phyloP scores from a whole-genome alignment of 1,284 basidiomycete genomes.

The Cerioporus squamosus region DNA sequence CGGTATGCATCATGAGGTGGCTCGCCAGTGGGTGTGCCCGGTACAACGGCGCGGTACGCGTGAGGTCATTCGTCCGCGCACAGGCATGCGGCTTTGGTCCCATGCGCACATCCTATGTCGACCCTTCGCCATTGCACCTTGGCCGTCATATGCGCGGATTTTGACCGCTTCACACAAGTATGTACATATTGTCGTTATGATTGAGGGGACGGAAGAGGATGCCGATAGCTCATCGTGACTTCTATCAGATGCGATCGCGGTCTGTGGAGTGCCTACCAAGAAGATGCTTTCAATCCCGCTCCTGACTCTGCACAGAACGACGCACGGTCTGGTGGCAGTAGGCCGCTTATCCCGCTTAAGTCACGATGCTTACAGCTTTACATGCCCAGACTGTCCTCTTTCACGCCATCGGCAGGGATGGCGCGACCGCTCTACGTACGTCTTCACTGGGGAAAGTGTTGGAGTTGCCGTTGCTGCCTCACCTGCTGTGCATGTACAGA shows the following conservation, averaged over 20 bases:
- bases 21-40: slow-evolving; percentile 1
- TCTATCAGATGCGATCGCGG: slow-evolving; percentile 1
- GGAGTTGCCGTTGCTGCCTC: slow-evolving; percentile 1
- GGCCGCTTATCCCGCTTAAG: not conserved
- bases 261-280: not conserved
- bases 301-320: not conserved
- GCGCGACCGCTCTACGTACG: not conserved
- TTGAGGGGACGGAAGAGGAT: not conserved
- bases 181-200: not conserved
- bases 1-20: not conserved
- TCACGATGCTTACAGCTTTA: not conserved
- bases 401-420: not conserved
- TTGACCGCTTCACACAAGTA: not conserved
- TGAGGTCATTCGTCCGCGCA: not conserved
- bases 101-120: not conserved
- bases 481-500: slow-evolving; percentile 4
- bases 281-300: not conserved
- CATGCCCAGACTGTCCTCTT: not conserved
- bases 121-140: not conserved
- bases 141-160: not conserved
- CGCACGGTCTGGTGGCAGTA: no score
- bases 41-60: not conserved
- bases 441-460: not conserved
- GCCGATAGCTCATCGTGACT: not conserved
- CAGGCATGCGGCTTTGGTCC: not conserved